Evolutionary conservation across 179 eudicot species (phyloP).

Genomic region (Beta macrorhiza): DNA sequence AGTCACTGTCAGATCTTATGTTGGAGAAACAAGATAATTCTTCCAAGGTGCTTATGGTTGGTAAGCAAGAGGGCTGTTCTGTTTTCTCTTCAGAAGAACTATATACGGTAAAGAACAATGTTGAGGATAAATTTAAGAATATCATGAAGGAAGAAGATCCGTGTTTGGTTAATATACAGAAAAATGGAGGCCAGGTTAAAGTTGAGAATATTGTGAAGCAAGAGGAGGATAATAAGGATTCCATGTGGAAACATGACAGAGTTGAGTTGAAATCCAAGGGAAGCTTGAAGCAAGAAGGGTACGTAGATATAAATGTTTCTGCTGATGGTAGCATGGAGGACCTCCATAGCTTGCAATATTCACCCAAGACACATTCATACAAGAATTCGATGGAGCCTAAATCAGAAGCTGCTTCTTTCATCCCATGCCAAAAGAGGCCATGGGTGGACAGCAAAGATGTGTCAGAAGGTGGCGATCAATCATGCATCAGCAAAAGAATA

Average conservation of each 20-base stretch:
- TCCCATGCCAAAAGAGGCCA: constrained; percentile 23
- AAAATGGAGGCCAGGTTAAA: constrained; percentile 28
- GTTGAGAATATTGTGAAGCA: constrained; percentile 30
- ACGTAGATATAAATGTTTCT: constrained; percentile 35
- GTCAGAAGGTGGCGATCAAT: constrained; percentile 27
- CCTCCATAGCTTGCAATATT: constrained; percentile 17
- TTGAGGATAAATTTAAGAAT: constrained; percentile 30
- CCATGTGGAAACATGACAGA: constrained; percentile 7
- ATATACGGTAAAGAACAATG: constrained; percentile 15
- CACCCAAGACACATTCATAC: constrained; percentile 27
- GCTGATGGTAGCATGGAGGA: constrained; percentile 30
- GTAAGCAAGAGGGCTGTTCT: constrained; percentile 22
- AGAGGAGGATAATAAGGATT: constrained; percentile 28
- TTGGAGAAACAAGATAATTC: constrained; percentile 26
- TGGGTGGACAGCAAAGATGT: constrained; percentile 26
- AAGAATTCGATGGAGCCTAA: constrained; percentile 20
- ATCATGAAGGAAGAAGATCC: constrained; percentile 30
- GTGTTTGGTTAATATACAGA: constrained; percentile 18
- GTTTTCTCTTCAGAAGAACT: constrained; percentile 16
- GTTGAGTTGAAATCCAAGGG: constrained; percentile 9
- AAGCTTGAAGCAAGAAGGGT: constrained; percentile 24
- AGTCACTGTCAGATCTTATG: constrained; percentile 20
- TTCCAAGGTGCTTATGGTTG: constrained; percentile 11
- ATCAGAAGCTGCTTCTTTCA: constrained; percentile 25
- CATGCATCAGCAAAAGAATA: constrained; percentile 28